Evolutionary conservation across 2,329 filamentous ascomycete genomes (phyloP), one percentile per base, ranked within the genome.

Genomic region (Pseudogymnoascus sp.): DNA sequence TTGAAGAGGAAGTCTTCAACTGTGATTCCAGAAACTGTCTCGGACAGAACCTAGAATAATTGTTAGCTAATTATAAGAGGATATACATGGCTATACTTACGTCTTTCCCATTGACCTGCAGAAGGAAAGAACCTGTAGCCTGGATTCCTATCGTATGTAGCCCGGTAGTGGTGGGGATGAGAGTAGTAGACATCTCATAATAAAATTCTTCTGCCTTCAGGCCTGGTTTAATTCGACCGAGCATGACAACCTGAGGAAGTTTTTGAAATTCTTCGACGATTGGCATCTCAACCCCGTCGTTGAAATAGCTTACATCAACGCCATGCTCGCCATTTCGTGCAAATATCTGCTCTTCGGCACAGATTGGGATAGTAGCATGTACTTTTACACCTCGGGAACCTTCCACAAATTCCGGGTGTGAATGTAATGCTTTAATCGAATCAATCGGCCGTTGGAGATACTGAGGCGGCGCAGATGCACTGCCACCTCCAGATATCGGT

Each of bases 1-100:
- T 64, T 53, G 40, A 68, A 68, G 18, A 68, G 63, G 11, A 69
- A 68, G 23, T 68, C 64, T 62, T 69, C 66, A 37, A 68, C 66
- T 4, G 63, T 25, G 21, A 47, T 23, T 25, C 21, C 42, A n/a
- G 42, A 47, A 8, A 47, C 42, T n/a, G 12, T n/a, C 21, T 47
- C 42, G 18, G 12, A 47, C 4, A 47, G 21, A 47, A 47, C 42
- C 42, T 47, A n/a, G 12, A 25, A 10, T 47, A 6, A 25, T 14
- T 25, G 21, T 47, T 47, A 47, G 21, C 42, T 47, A 47, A 6
- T n/a, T 47, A 8, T 3, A n/a, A 8, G 14, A 25, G 3, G 12
- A n/a, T 47, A 47, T 47, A n/a, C 1, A 2, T 10, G 42, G 42
- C 12, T 14, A 25, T 47, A 47, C 42, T 47, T 47, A 47, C 42